Base-by-base conservation (phyloP, 2,329 filamentous ascomycete genomes). In the Diatrype stigma region DNA sequence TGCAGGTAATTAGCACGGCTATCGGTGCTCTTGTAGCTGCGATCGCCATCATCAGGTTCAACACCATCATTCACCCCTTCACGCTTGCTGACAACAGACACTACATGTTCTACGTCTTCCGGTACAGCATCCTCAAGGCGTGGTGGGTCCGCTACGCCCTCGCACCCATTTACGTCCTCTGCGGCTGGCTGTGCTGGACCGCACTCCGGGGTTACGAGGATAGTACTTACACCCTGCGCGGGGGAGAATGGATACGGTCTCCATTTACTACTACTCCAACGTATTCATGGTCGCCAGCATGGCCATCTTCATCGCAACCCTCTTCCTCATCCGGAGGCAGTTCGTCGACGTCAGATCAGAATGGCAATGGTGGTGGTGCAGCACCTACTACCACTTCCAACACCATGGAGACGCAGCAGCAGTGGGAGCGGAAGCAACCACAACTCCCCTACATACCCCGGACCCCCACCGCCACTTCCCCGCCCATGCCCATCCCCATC, bases 81-180 rank as follows among this genome's bases (percentile, higher is more conserved):
- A 96, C 92, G 0, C 80, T 97, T 1, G 94, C 94, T 32, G 94
- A 99, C 69, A 99, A 99, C 69, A 80, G 94, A 2, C 94, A 99
- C 68, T 99, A 96, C 73, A 87, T 96, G 67, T 99, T 99, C 70
- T 99, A 99, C 72, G 76, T 96, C 53, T 99, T 99, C 75, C 85
- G 91, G 1, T 84, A 91, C 62, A 85, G 87, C 6, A 85, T 97
- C 35, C 80, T 87, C 2, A 78, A 78, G 6, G 81, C 89, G 40
- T 73, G 76, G 1, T 70, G 74, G 17, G 70, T 90, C 47, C 85
- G 85, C 34, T 91, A 90, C 60, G 69, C 79, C 1, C 84, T 88
- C 1, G 79, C 86, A 0, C 76, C 85, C 0, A 72, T 86, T 1
- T 97, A 99, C 68, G 78, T 87, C 2, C 11, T 82, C 16, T 86